Evolutionary conservation across 2,329 filamentous ascomycete species (phyloP), one percentile per base, ranked within the genome.

Genomic region (Bipolaris oryzae): DNA sequence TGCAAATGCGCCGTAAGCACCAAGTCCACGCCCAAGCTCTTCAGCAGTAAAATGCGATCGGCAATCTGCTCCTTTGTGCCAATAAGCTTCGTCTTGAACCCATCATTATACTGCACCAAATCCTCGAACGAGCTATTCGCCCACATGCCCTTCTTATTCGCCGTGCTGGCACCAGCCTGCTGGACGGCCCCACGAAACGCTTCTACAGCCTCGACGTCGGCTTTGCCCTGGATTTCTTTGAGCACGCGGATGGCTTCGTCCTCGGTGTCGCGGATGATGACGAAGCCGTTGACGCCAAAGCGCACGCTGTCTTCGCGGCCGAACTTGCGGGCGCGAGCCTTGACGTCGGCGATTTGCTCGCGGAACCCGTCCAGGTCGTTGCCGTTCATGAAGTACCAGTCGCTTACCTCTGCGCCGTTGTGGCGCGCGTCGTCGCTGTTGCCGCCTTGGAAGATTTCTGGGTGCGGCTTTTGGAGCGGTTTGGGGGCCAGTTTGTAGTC

Each of bases 311-410:
- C 71, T 48, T 78, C 78, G 2, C 81, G 76, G 9, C 78, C 78
- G 10, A 78, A 69, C 56, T 78, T 78, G 51, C 73, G 73, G 2
- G 82, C 81, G 0, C 80, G 74, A 43, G 76, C 77, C 52, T 78
- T 79, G 3, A 84, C 81, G 57, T 83, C 81, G 1, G 69, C 69
- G 41, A 84, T 84, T 64, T 84, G 81, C 9, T 71, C 70, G 41
- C 80, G 76, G 67, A 84, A 83, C 2, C 81, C 81, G 49, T 83
- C 81, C 9, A 84, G 76, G 2, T 82, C 81, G 62, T 84, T 84
- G n/a, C 81, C 81, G 62, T 84, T 84, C 81, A 84, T 84, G 63
- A 84, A 84, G 61, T 84, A 84, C 71, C 80, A 83, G 55, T 83
- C 81, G 2, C 74, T 78, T 2, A 79, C 81, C 20, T 76, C 67